phyloP scores from a whole-genome alignment of 192 early-diverging fungal genomes.

The Dimargaris cristalligena region DNA sequence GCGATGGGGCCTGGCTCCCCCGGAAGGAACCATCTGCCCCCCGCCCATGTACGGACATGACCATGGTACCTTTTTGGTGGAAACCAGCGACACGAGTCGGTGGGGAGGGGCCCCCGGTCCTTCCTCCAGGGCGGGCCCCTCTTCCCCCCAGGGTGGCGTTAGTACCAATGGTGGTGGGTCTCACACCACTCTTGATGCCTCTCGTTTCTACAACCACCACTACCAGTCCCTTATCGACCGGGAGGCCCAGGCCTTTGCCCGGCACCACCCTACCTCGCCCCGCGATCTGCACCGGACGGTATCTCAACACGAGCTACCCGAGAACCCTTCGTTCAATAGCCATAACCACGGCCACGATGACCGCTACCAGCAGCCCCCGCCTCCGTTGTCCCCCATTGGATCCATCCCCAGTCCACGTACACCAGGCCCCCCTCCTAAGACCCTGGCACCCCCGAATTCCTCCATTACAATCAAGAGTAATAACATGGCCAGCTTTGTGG shows the following conservation, averaged over 20 bases:
- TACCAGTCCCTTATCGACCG: slow-evolving; percentile 1
- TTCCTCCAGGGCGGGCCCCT: not conserved
- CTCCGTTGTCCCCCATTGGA: not conserved
- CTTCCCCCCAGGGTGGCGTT: not conserved
- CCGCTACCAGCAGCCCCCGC: not conserved
- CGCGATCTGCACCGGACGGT: not conserved
- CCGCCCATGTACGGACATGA: slow-evolving; percentile 64
- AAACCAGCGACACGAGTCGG: slow-evolving; percentile 10
- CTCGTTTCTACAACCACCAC: slow-evolving; percentile 2
- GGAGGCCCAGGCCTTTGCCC: slow-evolving; percentile 9
- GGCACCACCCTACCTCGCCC: not conserved
- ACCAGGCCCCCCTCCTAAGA: not conserved
- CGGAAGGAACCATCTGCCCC: slow-evolving; percentile 46
- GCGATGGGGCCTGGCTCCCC: slow-evolving; percentile 63
- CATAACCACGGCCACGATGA: not conserved
- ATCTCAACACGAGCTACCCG: slow-evolving; percentile 4
- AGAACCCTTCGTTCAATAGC: not conserved
- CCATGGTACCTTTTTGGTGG: slow-evolving; percentile 45
- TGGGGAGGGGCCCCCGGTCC: not conserved
- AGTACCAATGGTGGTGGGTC: too few species aligned
- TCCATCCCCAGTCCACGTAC: not conserved
- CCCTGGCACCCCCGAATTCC: not conserved
- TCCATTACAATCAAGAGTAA: slow-evolving; percentile 7
- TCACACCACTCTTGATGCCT: not conserved
- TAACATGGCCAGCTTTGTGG: slow-evolving; percentile 4